phyloP scores from a whole-genome alignment of 2,329 filamentous ascomycete genomes.

The Emmonsiellopsis sp. region DNA sequence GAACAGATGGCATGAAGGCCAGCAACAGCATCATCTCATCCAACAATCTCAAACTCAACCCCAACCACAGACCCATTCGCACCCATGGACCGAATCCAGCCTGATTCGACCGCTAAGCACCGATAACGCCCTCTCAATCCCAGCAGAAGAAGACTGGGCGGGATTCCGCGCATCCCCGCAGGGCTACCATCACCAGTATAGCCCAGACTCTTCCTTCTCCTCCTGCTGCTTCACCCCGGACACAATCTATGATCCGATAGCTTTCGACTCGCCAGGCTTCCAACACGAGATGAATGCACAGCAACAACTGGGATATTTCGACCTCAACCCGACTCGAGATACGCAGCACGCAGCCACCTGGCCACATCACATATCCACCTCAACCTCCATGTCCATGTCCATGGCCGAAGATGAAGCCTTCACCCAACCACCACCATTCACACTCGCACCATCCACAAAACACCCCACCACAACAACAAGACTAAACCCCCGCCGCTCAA shows the following conservation, averaged over 20 bases:
- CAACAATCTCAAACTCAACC: neutral
- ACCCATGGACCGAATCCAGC: neutral
- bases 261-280: neutral
- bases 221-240: conserved; percentile 5
- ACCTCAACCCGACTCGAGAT: neutral
- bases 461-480: neutral
- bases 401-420: too few species aligned
- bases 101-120: neutral
- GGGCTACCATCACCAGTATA: conserved; percentile 6
- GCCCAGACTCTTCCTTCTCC: conserved; percentile 6
- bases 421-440: neutral
- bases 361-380: neutral
- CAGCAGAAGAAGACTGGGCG: neutral
- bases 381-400: too few species aligned
- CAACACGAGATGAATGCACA: neutral
- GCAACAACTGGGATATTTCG: neutral
- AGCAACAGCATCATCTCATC: neutral
- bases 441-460: too few species aligned
- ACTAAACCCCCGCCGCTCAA: neutral
- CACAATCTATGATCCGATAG: neutral
- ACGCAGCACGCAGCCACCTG: neutral
- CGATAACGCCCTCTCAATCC: neutral
- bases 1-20: too few species aligned
- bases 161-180: neutral
- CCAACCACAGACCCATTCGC: too few species aligned